phyloP scores from a whole-genome alignment of 345 rosid genomes.

The Eucalyptus pauciflora region DNA sequence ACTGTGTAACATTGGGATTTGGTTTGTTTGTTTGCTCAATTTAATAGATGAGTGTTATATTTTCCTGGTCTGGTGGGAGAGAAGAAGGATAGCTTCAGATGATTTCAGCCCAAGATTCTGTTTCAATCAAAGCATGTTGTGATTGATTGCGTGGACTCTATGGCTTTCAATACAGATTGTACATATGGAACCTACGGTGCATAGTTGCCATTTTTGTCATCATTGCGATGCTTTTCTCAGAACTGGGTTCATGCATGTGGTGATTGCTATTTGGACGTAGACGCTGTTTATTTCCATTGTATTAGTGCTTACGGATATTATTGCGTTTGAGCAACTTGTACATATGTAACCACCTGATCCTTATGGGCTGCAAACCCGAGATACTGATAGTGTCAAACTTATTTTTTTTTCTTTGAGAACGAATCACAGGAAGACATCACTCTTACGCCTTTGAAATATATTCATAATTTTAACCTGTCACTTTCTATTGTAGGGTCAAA shows the following conservation, averaged over 20 bases:
- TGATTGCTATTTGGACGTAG: not conserved
- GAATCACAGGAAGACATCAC: not conserved
- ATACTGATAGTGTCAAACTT: not conserved
- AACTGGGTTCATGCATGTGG: not conserved
- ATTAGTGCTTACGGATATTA: not conserved
- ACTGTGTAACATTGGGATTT: not conserved
- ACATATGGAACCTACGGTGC: not conserved
- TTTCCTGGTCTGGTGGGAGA: not conserved
- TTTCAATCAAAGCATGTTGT: not conserved
- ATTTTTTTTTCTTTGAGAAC: not conserved
- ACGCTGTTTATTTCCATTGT: not conserved
- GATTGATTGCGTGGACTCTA: not conserved
- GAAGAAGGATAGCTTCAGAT: not conserved
- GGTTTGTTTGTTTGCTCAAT: not conserved
- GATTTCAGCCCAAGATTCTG: not conserved
- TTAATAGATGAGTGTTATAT: not conserved
- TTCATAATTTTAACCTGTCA: not conserved
- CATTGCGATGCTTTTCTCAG: not conserved
- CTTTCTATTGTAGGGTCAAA: slow-evolving; percentile 41
- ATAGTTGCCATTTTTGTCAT: not conserved
- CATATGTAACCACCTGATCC: not conserved
- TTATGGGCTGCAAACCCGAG: not conserved
- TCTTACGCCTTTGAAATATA: not conserved
- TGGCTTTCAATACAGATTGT: not conserved
- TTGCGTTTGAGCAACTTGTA: not conserved